Evolutionary conservation across 495 filamentous ascomycete species (phyloP).

Genomic region (Xylaria acuta): DNA sequence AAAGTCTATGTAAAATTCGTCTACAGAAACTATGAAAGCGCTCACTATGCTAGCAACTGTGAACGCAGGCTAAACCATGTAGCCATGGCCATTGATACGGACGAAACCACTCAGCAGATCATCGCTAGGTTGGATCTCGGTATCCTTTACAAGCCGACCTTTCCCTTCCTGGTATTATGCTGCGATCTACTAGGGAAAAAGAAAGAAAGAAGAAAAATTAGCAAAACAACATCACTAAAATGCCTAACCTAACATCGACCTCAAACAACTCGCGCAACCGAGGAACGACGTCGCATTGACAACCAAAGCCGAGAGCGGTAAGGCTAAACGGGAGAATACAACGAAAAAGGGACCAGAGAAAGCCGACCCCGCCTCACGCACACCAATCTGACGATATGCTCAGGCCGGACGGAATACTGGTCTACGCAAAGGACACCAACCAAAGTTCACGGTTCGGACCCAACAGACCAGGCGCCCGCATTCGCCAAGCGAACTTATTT

Average conservation of each 20-base stretch:
- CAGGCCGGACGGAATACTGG: background rate
- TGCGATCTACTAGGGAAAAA: too few species aligned
- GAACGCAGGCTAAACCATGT: background rate
- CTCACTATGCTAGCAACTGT: background rate
- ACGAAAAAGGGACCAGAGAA: background rate
- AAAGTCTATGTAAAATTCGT: too few species aligned
- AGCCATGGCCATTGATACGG: background rate
- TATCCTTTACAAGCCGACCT: background rate
- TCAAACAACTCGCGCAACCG: background rate
- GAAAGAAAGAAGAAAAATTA: background rate
- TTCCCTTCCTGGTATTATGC: background rate
- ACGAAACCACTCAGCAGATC: background rate
- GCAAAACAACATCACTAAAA: background rate
- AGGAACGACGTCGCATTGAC: background rate
- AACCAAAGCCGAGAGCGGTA: background rate
- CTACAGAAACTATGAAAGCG: background rate
- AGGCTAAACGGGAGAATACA: background rate
- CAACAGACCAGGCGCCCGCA: background rate
- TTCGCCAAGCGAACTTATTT: background rate
- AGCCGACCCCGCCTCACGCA: background rate
- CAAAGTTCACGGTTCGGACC: background rate
- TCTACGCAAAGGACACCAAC: background rate
- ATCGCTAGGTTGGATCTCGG: background rate
- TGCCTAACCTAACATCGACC: background rate
- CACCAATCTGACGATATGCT: background rate